Conservation (phyloP, 352 stramenopile species). For the Phytophthora cactorum region DNA sequence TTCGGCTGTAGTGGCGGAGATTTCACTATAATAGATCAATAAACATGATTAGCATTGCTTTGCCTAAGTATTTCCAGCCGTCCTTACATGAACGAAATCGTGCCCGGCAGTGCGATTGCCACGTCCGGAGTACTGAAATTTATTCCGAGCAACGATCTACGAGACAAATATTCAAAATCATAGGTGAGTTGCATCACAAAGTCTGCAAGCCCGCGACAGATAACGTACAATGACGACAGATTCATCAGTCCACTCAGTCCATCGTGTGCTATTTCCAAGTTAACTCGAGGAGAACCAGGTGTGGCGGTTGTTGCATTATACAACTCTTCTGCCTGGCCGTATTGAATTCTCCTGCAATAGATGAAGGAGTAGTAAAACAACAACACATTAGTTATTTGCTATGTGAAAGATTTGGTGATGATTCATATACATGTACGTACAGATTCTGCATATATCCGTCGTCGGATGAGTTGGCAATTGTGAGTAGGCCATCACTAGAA, state of each 20-base stretch:
- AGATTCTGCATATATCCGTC: slow-evolving; percentile 5
- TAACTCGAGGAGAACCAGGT: not conserved
- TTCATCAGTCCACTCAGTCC: slow-evolving; percentile 2
- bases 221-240: slow-evolving; percentile 4
- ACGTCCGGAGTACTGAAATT: slow-evolving; percentile 10
- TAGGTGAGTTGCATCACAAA: not conserved
- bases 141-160: not conserved
- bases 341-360: slow-evolving; percentile 3
- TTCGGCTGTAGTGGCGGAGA: not conserved
- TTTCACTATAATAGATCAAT: not conserved
- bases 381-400: not conserved
- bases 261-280: not conserved
- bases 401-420: not conserved
- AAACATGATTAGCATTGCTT: not conserved
- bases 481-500: not conserved
- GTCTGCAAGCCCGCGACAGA: not conserved
- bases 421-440: not conserved
- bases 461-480: slow-evolving; percentile 8
- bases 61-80: not conserved
- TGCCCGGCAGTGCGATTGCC: not conserved
- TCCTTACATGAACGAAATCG: not conserved
- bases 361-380: not conserved
- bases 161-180: not conserved
- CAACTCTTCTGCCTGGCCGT: slow-evolving; percentile 7
- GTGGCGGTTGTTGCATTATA: not conserved